A percentile compares a stretch with the other conserved stretches of the same genome.
phyloP scores from a whole-genome alignment of 495 filamentous ascomycete species.

The Bacidia gigantensis region DNA sequence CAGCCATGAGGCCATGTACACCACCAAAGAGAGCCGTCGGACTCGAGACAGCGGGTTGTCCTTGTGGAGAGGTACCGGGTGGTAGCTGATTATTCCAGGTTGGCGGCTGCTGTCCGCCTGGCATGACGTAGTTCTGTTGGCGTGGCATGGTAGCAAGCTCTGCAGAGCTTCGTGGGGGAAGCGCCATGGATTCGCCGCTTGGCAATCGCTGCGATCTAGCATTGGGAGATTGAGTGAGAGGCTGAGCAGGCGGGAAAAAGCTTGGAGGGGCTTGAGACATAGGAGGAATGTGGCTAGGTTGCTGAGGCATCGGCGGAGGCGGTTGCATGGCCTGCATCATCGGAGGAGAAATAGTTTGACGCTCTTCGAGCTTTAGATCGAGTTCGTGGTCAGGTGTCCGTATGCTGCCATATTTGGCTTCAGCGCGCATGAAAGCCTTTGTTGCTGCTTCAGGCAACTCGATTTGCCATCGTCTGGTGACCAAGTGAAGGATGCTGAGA shows the following conservation, averaged over 20 bases:
- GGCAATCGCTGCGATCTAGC: neutral
- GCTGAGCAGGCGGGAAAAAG: neutral
- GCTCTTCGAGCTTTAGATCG: constrained; percentile 1
- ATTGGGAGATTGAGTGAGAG: neutral
- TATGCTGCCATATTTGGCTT: constrained; percentile 40
- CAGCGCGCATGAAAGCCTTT: constrained; percentile 52
- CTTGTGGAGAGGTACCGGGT: constrained; percentile 1
- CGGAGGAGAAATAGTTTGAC: neutral
- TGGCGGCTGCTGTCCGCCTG: constrained; percentile 4
- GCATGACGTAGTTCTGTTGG: constrained; percentile 1
- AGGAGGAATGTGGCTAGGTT: neutral
- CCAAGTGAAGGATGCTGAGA: constrained; percentile 67
- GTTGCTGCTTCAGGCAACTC: constrained; percentile 74
- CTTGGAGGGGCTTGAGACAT: neutral
- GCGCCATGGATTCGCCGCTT: neutral
- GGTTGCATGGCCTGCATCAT: neutral
- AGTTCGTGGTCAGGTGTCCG: constrained; percentile 20
- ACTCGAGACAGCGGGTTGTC: neutral
- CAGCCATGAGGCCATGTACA: constrained; percentile 36
- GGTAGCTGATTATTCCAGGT: neutral
- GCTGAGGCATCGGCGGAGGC: neutral
- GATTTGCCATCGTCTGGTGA: constrained; percentile 80
- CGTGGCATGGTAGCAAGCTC: neutral
- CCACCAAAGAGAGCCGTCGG: constrained; percentile 28
- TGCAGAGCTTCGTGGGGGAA: neutral